phyloP scores from a whole-genome alignment of 1,284 basidiomycete species.

The Leccinum insolens region DNA sequence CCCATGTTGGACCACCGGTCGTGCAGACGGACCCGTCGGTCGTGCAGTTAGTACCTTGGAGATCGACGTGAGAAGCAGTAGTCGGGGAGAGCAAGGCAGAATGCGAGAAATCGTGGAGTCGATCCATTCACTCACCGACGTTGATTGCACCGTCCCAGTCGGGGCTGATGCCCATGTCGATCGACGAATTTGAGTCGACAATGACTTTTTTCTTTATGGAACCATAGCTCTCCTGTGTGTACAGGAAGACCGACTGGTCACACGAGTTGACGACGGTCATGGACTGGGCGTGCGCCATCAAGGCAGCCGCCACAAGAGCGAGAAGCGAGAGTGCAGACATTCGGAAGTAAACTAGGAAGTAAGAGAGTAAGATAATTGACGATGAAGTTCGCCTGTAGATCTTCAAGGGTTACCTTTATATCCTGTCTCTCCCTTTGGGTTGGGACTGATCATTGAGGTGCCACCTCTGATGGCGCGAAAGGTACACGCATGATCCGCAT shows the following conservation, averaged over 20 bases:
- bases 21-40: slow-evolving; percentile 19
- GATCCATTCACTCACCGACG: slow-evolving; percentile 17
- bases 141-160: slow-evolving; percentile 30
- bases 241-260: slow-evolving; percentile 24
- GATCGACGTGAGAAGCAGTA: not conserved
- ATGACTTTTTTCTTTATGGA: slow-evolving; percentile 19
- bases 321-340: slow-evolving; percentile 17
- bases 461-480: not conserved
- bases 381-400: not conserved
- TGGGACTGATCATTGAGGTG: not conserved
- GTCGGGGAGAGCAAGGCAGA: not conserved
- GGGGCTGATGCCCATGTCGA: slow-evolving; percentile 24
- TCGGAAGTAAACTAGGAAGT: not conserved
- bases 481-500: not conserved
- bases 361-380: not conserved
- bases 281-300: slow-evolving; percentile 4
- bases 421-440: not conserved
- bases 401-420: not conserved
- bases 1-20: slow-evolving; percentile 29
- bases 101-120: not conserved
- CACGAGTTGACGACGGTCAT: slow-evolving; percentile 12
- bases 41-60: slow-evolving; percentile 27
- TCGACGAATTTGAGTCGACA: slow-evolving; percentile 3
- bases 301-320: slow-evolving; percentile 11
- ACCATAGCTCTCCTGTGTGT: slow-evolving; percentile 24